Evolutionary conservation across 1,139 yeast species (phyloP).

Genomic region (Hanseniaspora uvarum): DNA sequence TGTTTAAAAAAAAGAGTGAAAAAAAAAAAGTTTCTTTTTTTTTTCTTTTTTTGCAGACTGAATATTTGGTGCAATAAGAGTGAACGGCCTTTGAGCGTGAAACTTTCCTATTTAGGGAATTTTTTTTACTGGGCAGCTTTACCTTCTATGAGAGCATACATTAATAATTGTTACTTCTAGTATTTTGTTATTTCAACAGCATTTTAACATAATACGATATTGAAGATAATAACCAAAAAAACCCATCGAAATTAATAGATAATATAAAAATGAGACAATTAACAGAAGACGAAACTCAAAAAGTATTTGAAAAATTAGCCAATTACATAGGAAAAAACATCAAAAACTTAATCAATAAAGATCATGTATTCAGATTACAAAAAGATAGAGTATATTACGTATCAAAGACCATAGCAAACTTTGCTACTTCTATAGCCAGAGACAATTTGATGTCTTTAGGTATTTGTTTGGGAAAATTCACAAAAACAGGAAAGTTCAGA

Average conservation of each 20-base stretch:
- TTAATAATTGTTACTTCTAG: no score
- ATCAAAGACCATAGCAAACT: slow-evolving; percentile 66
- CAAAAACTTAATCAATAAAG: slow-evolving; percentile 73
- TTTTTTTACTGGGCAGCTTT: no score
- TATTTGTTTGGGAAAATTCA: slow-evolving; percentile 87
- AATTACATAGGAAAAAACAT: slow-evolving; percentile 93
- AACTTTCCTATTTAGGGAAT: not conserved
- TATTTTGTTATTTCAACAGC: no score
- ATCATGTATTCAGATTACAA: slow-evolving; percentile 88
- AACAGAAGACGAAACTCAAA: slow-evolving; percentile 94
- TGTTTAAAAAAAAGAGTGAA: no score
- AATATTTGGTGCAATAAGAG: not conserved
- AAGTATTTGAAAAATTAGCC: slow-evolving; percentile 90
- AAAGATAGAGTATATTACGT: slow-evolving; percentile 95
- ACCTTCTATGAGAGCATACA: no score
- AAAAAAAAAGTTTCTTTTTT: not conserved
- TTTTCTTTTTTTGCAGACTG: not conserved
- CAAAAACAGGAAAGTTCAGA: slow-evolving; percentile 94
- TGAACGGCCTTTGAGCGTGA: no score
- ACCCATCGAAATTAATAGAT: not conserved
- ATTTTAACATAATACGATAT: no score
- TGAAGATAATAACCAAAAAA: not conserved
- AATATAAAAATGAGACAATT: slow-evolving; percentile 67
- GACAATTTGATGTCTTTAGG: slow-evolving; percentile 86
- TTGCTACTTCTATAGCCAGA: slow-evolving; percentile 85